Evolutionary conservation across 495 filamentous ascomycete genomes (phyloP).

Genomic region (Penicillium tannophilum): DNA sequence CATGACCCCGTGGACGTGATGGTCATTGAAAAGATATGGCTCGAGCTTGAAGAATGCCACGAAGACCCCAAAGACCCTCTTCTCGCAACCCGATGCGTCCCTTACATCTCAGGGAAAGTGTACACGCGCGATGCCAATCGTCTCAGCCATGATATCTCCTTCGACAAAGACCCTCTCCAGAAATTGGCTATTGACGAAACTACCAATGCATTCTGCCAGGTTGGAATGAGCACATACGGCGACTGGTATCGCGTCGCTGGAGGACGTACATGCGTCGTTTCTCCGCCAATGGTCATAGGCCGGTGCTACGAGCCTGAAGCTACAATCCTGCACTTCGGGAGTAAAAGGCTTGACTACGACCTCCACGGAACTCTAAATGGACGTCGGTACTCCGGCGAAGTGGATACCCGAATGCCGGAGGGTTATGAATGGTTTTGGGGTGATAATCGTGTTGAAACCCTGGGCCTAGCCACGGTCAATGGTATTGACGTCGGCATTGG

Average conservation of each 20-base stretch:
- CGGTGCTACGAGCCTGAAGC: conserved; percentile 57
- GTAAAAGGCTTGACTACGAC: conserved; percentile 31
- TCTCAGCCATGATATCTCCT: conserved; percentile 22
- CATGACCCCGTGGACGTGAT: conserved; percentile 49
- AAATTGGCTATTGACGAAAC: conserved; percentile 37
- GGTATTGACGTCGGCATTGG: conserved; percentile 48
- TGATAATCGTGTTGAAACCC: conserved; percentile 54
- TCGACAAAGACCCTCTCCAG: conserved; percentile 24
- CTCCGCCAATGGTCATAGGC: conserved; percentile 54
- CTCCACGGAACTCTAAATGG: conserved; percentile 40
- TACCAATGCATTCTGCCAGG: conserved; percentile 36
- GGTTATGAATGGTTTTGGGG: conserved; percentile 58
- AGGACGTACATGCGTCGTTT: conserved; percentile 41
- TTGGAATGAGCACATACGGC: conserved; percentile 45
- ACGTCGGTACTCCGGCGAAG: conserved; percentile 43
- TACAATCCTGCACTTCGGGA: conserved; percentile 44
- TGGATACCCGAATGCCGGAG: conserved; percentile 48
- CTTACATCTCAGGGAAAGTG: conserved; percentile 49
- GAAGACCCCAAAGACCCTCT: conserved; percentile 46
- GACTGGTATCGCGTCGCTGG: conserved; percentile 51
- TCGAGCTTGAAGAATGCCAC: conserved; percentile 45
- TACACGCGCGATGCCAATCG: conserved; percentile 46
- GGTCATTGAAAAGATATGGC: conserved; percentile 50
- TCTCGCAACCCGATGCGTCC: conserved; percentile 42
- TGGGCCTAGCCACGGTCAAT: conserved; percentile 56